phyloP scores from a whole-genome alignment of 31 red algal genomes.

The Odonthalia washingtoniensis region DNA sequence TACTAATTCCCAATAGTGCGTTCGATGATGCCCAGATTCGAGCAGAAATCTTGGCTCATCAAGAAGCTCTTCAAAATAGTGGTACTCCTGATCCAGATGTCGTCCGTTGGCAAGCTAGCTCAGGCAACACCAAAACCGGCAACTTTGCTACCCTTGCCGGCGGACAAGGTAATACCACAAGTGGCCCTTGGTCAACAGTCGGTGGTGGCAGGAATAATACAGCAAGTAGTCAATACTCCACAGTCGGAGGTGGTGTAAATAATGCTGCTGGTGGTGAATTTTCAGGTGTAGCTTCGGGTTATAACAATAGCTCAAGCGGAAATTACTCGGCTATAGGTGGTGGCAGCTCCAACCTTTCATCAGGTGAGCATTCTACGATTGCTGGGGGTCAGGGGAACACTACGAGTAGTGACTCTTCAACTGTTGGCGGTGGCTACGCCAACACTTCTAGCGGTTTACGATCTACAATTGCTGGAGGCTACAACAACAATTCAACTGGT shows the following conservation, averaged over 20 bases:
- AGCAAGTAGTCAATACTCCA: neutral
- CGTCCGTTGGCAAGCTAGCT: no score
- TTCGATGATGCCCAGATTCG: no score
- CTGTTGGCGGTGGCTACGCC: neutral
- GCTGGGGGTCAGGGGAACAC: conserved; percentile 9
- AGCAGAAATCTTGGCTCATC: no score
- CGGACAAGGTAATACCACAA: conserved; percentile 4
- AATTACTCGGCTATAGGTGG: conserved; percentile 7
- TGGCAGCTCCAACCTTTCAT: conserved; percentile 8
- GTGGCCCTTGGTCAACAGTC: neutral
- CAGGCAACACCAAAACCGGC: neutral
- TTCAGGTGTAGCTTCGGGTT: conserved; percentile 21
- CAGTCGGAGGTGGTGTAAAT: conserved; percentile 18
- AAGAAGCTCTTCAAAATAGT: no score
- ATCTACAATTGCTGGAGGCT: conserved; percentile 7
- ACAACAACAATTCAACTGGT: neutral
- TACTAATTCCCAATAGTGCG: no score
- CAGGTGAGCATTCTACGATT: conserved; percentile 5
- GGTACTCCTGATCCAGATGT: no score
- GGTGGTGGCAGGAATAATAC: neutral
- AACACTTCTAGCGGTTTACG: neutral
- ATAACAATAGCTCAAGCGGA: conserved; percentile 12
- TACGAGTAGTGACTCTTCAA: neutral
- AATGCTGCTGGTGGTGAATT: conserved; percentile 8
- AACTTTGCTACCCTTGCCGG: conserved; percentile 3